These are phyloP conservation scores for Pelargonium cotyledonis DNA, from an alignment of 441 rosid genomes.

Conservation along the genomic window DNA sequence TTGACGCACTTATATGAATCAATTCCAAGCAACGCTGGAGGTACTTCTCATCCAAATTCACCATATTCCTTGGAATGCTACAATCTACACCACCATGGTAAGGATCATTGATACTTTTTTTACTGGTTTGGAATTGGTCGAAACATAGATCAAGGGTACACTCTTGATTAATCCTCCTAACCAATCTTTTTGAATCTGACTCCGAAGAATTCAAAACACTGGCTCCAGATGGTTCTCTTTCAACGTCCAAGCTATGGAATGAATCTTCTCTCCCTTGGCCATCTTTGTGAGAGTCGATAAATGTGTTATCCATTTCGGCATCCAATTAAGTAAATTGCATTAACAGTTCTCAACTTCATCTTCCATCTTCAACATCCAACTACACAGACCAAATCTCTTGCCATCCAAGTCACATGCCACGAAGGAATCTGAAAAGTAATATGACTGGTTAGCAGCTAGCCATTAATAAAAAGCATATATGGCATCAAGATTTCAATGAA, in stretches of 20 bases:
- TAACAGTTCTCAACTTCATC: conserved; percentile 18
- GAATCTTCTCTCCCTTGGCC: conserved; percentile 35
- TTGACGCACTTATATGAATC: conserved; percentile 45
- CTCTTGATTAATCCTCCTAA: conserved; percentile 35
- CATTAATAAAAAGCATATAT: conserved; percentile 7
- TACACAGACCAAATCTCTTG: not conserved
- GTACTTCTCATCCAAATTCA: conserved; percentile 64
- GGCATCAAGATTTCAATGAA: conserved; percentile 13
- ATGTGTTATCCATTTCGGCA: conserved; percentile 39
- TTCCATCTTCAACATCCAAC: conserved; percentile 22
- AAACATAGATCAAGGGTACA: conserved; percentile 27
- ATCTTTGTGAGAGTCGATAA: conserved; percentile 25
- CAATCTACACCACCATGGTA: conserved; percentile 34
- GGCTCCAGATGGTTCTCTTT: no score
- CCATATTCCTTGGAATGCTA: conserved; percentile 65
- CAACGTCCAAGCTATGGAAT: conserved; percentile 14
- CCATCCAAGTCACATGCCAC: conserved; percentile 13
- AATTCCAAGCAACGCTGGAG: conserved; percentile 58
- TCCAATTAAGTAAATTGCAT: conserved; percentile 15
- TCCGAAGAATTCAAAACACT: no score
- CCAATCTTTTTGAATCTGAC: conserved; percentile 26
- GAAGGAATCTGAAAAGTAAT: conserved; percentile 28
- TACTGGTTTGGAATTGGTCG: conserved; percentile 38
- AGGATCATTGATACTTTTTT: conserved; percentile 35
- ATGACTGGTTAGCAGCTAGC: conserved; percentile 21